Conservation (phyloP, 2,329 filamentous ascomycete species). For the Blumeria graminis region DNA sequence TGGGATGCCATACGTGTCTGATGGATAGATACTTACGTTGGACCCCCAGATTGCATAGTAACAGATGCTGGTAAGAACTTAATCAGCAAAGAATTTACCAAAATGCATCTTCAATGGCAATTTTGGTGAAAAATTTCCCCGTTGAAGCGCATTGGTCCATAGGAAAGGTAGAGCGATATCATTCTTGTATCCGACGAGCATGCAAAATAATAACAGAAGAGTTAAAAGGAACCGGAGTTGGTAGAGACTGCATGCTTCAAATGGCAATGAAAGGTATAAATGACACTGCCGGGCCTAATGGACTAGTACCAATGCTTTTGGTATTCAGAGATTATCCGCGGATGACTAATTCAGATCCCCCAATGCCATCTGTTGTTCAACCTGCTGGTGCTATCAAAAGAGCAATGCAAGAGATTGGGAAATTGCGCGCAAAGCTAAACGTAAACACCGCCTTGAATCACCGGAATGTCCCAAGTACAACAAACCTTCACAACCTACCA, state of each 20-base stretch:
- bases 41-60: neutral
- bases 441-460: neutral
- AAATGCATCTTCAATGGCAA: neutral
- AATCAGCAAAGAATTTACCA: neutral
- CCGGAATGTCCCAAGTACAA: constrained; percentile 1
- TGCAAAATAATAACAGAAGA: neutral
- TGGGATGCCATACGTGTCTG: neutral
- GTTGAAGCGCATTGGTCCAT: neutral
- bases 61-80: neutral
- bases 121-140: neutral
- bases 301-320: neutral
- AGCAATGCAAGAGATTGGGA: constrained; percentile 3
- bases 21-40: neutral
- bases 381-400: constrained; percentile 1
- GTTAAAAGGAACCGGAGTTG: neutral
- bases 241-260: neutral
- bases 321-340: neutral
- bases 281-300: too few species aligned
- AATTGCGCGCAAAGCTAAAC: neutral
- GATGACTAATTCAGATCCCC: neutral
- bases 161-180: neutral
- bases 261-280: neutral
- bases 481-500: too few species aligned
- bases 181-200: neutral
- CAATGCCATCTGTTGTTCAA: neutral